Evolutionary conservation across 1,284 basidiomycete genomes (phyloP).

Genomic region (Rhizoctonia solani): DNA sequence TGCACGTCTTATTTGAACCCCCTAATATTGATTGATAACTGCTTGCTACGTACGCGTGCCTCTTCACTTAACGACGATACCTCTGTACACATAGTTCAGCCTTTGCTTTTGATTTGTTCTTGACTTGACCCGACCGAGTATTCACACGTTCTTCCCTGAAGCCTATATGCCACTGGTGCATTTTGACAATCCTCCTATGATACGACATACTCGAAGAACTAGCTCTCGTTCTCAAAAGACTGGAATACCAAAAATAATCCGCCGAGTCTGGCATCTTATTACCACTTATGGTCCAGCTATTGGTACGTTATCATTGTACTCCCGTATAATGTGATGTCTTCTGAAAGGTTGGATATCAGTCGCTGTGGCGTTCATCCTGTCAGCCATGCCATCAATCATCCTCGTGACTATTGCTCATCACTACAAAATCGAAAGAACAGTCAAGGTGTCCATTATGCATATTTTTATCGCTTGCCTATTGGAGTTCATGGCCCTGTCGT

Average conservation of each 20-base stretch:
- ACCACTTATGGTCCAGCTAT: slow-evolving; percentile 21
- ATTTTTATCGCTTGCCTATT: slow-evolving; percentile 61
- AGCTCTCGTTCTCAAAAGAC: neutral
- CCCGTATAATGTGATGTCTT: neutral
- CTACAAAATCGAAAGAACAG: slow-evolving; percentile 56
- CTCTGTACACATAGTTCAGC: neutral
- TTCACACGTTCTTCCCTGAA: neutral
- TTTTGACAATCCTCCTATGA: neutral
- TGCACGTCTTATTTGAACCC: neutral
- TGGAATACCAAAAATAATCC: neutral
- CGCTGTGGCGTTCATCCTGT: slow-evolving; percentile 61
- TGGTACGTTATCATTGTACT: neutral
- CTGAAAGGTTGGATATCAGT: slow-evolving; percentile 35
- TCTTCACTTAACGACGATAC: neutral
- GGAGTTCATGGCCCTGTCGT: slow-evolving; percentile 66
- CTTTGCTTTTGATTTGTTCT: neutral
- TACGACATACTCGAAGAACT: slow-evolving; percentile 2
- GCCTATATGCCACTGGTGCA: slow-evolving; percentile 10
- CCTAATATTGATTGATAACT: neutral
- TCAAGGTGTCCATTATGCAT: slow-evolving; percentile 56
- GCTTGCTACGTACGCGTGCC: neutral
- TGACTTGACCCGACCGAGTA: neutral
- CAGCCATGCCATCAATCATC: slow-evolving; percentile 72
- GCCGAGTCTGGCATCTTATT: slow-evolving; percentile 3
- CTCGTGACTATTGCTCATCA: slow-evolving; percentile 68